Base-by-base conservation (phyloP, 345 rosid genomes). In the Rhodomyrtus tomentosa region DNA sequence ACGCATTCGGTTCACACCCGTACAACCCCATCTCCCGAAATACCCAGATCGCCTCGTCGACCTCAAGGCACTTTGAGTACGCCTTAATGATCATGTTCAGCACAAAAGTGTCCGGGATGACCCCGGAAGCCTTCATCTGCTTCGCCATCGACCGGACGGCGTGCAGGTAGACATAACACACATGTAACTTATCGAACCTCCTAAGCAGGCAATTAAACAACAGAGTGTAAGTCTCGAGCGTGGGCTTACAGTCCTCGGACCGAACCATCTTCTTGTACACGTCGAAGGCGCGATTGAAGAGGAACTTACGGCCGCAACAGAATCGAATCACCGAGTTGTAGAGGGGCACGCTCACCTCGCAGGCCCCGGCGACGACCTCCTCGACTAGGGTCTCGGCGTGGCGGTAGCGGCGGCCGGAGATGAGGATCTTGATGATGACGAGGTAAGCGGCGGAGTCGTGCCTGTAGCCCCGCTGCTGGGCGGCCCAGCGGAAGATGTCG, bases 51-150 rank as follows among this genome's bases (percentile, higher is more conserved):
- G 98, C 98, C 86, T 95, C 98, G 48, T 96, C 98, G 1, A 96
- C 89, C 68, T 92, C 94, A 6, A 91, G 90, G 84, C 98, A 94
- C 89, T 92, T 94, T 0, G 98, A 89, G 80, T 90, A 92, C 20
- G 98, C 98, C 86, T 96, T 96, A n/a, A 95, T 92, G 5, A 96
- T 91, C 98, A 96, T 90, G 87, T 95, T 95, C 93, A 96, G 85
- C 82, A 90, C 98, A 52, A 85, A 94, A 22, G 96, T 92, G 84
- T 95, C 98, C 0, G 98, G 98, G 51, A 96, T 93, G 50, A 95
- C 92, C 8, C 98, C 98, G 4, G 86, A 84, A 3, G 94, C 87
- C 86, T 97, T 97, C 99, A 95, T 97, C 90, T 97, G 98, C 91
- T 94, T 94, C 0, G 92, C 89, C 74, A 95, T 84, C 3, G 98